A percentile compares a stretch with the other conserved stretches of the same genome.
Conservation (phyloP, 768 basidiomycete genomes). For the Phanerochaete carnosa region DNA sequence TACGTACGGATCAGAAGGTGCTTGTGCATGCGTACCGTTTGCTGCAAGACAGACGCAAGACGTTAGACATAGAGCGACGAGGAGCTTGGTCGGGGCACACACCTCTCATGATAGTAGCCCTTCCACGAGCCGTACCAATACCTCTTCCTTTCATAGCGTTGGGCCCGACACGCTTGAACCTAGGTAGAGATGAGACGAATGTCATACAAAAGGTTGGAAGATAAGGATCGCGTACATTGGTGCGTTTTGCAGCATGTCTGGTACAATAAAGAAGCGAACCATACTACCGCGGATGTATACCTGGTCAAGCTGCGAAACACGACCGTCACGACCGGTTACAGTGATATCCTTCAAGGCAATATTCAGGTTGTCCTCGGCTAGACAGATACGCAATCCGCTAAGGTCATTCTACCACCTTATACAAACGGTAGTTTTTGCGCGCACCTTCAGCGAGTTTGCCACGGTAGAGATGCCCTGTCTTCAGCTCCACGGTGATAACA, state of each 20-base stretch:
- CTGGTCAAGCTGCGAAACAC: slow-evolving; percentile 97
- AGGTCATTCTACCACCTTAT: slow-evolving; percentile 1
- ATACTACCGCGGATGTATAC: slow-evolving; percentile 99
- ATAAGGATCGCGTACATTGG: slow-evolving; percentile 79
- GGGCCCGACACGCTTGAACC: slow-evolving; percentile 98
- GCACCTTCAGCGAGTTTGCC: slow-evolving; percentile 96
- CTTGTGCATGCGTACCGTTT: slow-evolving; percentile 54
- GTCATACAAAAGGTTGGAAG: slow-evolving; percentile 1
- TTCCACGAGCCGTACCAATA: slow-evolving; percentile 98
- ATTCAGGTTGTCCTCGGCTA: slow-evolving; percentile 98
- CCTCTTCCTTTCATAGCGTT: slow-evolving; percentile 98
- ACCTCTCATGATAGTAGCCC: slow-evolving; percentile 99
- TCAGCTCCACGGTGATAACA: slow-evolving; percentile 95
- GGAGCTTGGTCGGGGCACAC: slow-evolving; percentile 28
- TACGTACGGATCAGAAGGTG: neutral
- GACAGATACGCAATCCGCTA: slow-evolving; percentile 15
- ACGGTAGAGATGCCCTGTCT: slow-evolving; percentile 95
- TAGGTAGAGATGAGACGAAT: slow-evolving; percentile 28
- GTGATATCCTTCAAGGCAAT: slow-evolving; percentile 96
- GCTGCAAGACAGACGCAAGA: slow-evolving; percentile 41
- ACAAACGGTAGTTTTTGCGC: slow-evolving; percentile 19
- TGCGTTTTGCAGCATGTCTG: slow-evolving; percentile 98
- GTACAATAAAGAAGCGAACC: slow-evolving; percentile 98
- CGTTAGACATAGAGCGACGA: neutral
- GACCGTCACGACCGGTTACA: slow-evolving; percentile 95